Evolutionary conservation across 495 filamentous ascomycete species (phyloP).

Genomic region (Symbiotaphrina buchneri): DNA sequence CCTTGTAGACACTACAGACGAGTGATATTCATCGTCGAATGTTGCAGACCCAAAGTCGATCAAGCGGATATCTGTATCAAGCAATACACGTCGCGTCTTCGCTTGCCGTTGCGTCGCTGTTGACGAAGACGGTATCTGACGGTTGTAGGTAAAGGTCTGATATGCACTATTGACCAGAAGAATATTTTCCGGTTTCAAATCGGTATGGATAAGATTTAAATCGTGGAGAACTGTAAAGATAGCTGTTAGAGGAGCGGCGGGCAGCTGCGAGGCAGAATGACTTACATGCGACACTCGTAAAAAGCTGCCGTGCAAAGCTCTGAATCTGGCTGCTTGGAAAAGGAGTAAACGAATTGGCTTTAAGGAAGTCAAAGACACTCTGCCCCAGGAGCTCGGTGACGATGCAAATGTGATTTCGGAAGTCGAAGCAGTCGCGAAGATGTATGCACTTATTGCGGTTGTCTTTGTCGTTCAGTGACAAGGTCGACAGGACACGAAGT

Average conservation of each 20-base stretch:
- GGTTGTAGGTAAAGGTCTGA: conserved; percentile 93
- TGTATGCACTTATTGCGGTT: conserved; percentile 97
- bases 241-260: neutral
- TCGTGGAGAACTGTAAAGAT: conserved; percentile 62
- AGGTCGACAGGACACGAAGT: conserved; percentile 71
- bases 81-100: conserved; percentile 64
- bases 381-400: conserved; percentile 92
- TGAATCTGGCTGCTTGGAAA: conserved; percentile 99
- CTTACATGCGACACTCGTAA: conserved; percentile 97
- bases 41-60: conserved; percentile 98
- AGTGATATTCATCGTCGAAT: conserved; percentile 97
- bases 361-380: conserved; percentile 96
- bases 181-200: conserved; percentile 96
- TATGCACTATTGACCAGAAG: conserved; percentile 75
- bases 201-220: conserved; percentile 93
- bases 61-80: conserved; percentile 88
- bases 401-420: conserved; percentile 94
- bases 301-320: conserved; percentile 79
- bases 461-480: conserved; percentile 70
- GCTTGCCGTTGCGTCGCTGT: conserved; percentile 52
- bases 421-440: conserved; percentile 92
- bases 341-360: conserved; percentile 80
- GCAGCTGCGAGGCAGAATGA: conserved; percentile 5
- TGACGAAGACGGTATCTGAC: conserved; percentile 81
- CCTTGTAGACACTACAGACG: conserved; percentile 84